Evolutionary conservation across 805 yeast species (phyloP).

Genomic region (Schizosaccharomyces japonicus): DNA sequence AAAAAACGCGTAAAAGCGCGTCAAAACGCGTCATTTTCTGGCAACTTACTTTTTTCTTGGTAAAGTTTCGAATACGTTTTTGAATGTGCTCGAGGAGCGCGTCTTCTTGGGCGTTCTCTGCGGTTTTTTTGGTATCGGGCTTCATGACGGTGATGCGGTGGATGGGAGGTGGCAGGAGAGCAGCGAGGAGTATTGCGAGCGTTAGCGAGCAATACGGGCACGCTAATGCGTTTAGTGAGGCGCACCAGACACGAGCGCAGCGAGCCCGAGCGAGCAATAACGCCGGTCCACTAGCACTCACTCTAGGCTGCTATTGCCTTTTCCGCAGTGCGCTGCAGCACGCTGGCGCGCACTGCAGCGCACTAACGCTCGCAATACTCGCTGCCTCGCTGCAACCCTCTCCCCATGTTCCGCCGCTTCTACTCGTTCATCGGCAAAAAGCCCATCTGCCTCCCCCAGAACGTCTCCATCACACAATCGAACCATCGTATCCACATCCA

Average conservation of each 20-base stretch:
- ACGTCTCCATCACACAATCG: neutral
- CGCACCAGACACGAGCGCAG: too few relatives aligned
- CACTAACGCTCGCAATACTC: too few relatives aligned
- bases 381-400: neutral
- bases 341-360: too few relatives aligned
- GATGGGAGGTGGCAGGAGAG: too few relatives aligned
- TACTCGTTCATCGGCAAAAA: neutral
- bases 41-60: neutral
- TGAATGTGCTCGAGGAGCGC: neutral
- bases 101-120: neutral
- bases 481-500: neutral
- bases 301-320: neutral
- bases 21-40: too few relatives aligned
- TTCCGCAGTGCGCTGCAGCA: too few relatives aligned
- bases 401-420: neutral
- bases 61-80: neutral
- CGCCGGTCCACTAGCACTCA: too few relatives aligned
- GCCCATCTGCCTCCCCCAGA: neutral
- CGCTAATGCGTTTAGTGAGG: too few relatives aligned
- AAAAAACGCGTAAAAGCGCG: neutral
- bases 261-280: too few relatives aligned
- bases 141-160: too few relatives aligned
- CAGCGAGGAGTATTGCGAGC: too few relatives aligned
- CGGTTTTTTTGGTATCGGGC: neutral
- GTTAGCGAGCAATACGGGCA: too few relatives aligned